Base-by-base conservation (phyloP, 2,329 filamentous ascomycete genomes). In the Colletotrichum sp. region DNA sequence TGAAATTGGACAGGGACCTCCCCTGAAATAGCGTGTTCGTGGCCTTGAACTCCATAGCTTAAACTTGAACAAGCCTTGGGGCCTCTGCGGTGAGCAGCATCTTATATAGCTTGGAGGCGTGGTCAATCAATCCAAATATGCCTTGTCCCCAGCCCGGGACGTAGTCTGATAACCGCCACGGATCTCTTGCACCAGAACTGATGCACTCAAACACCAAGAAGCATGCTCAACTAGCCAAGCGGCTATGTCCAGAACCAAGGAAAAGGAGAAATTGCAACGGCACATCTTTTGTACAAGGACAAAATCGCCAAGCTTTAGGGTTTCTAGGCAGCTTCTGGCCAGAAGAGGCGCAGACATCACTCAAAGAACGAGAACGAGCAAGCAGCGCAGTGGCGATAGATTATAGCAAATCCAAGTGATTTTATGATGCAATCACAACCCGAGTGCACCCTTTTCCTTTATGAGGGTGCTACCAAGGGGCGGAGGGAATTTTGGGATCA, bases 171-270 rank as follows among this genome's bases (percentile, higher is more conserved):
- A 5, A 13, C 6, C 2, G 7, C 43, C 43, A 21, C 10, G n/a
- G n/a, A 0, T 52, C 10, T 5, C 0, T 21, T 21, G 43, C 6
- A 5, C 0, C 1, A 21, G 4, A 5, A 21, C 0, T 13, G 3
- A 52, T 21, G 43, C 3, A 52, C 43, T 13, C 10, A 52, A 52
- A 8, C n/a, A 52, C 36, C 36, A 43, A 43, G 36, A 43, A 43
- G 16, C 16, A 10, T 3, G 16, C 36, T 18, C 2, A 38, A 4
- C 32, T 6, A 5, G 15, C 36, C 15, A 38, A 38, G 36, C 0
- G 15, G 3, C 7, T 38, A 4, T 8, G 34, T 16, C 15, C 6
- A 8, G 5, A 38, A 18, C 4, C 18, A 10, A 43, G 9, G 9
- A 10, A 8, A n/a, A 43, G 30, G 18, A 48, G 18, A n/a, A n/a